Conservation (phyloP, 73 alveolate species). For the Diophrys sp. region DNA sequence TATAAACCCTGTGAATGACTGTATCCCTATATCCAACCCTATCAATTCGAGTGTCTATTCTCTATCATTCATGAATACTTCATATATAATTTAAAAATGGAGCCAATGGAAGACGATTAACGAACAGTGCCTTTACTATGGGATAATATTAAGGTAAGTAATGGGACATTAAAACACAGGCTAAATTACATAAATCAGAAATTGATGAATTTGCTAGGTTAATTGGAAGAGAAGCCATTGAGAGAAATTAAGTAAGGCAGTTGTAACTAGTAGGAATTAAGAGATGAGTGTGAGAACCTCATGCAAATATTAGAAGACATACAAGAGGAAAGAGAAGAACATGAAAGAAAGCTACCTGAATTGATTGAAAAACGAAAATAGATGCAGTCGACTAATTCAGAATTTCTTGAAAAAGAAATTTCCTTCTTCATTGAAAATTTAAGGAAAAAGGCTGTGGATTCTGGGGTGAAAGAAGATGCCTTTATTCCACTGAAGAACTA, state of each 20-base stretch:
- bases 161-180: neutral
- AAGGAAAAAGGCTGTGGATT: slow-evolving; percentile 1
- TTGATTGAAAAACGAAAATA: neutral
- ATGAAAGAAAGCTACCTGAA: neutral
- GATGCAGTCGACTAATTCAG: neutral
- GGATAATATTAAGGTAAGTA: neutral
- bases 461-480: neutral
- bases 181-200: neutral
- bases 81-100: neutral
- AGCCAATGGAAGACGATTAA: neutral
- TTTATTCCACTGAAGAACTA: neutral
- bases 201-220: slow-evolving; percentile 3
- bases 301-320: slow-evolving; percentile 1
- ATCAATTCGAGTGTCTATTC: too few species aligned
- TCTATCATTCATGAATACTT: too few species aligned
- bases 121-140: neutral
- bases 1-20: too few species aligned
- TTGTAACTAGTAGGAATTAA: neutral
- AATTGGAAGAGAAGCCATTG: neutral
- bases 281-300: neutral
- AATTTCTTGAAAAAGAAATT: slow-evolving; percentile 5
- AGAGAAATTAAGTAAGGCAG: neutral
- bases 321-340: neutral
- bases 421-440: slow-evolving; percentile 9
- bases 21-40: too few species aligned